Conservation (phyloP, 805 yeast genomes). For the Lipomyces yamadae region DNA sequence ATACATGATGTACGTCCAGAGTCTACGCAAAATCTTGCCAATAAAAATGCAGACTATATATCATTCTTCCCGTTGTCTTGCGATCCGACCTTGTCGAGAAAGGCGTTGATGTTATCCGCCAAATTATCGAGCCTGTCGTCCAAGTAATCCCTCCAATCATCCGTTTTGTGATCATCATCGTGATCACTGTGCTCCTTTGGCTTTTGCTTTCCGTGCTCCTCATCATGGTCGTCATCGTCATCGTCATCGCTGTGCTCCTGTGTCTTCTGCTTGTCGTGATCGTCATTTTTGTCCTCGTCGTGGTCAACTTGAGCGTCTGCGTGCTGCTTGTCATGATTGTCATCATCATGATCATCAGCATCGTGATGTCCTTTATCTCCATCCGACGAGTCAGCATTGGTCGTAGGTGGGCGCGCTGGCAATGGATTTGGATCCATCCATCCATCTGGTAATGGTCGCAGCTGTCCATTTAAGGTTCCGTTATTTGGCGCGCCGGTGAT, state of each 20-base stretch:
- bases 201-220: neutral
- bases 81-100: constrained; percentile 21
- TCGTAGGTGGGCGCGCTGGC: neutral
- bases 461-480: constrained; percentile 49
- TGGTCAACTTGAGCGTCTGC: neutral
- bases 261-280: neutral
- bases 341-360: neutral
- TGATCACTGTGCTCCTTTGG: neutral
- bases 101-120: constrained; percentile 24
- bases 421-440: constrained; percentile 40
- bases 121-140: constrained; percentile 19
- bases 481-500: constrained; percentile 62
- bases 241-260: neutral
- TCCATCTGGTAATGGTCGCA: constrained; percentile 38
- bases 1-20: neutral
- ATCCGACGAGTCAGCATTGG: neutral
- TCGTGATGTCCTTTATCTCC: too few relatives aligned
- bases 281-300: neutral
- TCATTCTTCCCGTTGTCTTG: constrained; percentile 9
- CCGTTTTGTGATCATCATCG: constrained; percentile 10
- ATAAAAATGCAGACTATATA: neutral
- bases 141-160: constrained; percentile 15
- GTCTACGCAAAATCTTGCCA: neutral
- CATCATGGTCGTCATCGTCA: neutral
- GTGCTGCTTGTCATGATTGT: neutral